Percentiles rank a stretch among this genome's conserved stretches.
These are phyloP conservation scores for Sporobolomyces roseus DNA, from an alignment of 768 basidiomycete species.

Conservation along the genomic window DNA sequence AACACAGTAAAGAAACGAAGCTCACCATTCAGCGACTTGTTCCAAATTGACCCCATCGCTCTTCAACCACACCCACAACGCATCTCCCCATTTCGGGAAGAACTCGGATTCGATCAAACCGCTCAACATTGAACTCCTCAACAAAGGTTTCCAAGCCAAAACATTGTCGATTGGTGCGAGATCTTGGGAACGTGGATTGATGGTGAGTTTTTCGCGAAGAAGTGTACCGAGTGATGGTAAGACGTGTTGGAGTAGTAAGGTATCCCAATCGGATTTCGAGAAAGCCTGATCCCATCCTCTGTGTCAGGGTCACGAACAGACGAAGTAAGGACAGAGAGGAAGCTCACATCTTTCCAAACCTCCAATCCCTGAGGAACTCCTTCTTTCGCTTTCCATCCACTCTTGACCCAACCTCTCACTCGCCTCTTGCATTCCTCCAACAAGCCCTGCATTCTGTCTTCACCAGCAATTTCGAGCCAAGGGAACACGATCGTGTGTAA, in stretches of 20 bases:
- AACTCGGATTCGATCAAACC: slow-evolving; percentile 86
- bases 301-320: neutral
- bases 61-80: slow-evolving; percentile 86
- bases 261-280: slow-evolving; percentile 77
- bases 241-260: slow-evolving; percentile 80
- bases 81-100: slow-evolving; percentile 95
- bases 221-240: slow-evolving; percentile 82
- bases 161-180: slow-evolving; percentile 75
- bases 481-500: slow-evolving; percentile 84
- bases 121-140: slow-evolving; percentile 71
- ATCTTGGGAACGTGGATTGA: slow-evolving; percentile 88
- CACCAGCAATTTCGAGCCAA: slow-evolving; percentile 85
- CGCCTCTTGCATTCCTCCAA: slow-evolving; percentile 81
- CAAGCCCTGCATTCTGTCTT: slow-evolving; percentile 70
- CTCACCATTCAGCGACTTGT: slow-evolving; percentile 87
- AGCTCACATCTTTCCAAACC: slow-evolving; percentile 74
- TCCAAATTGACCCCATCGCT: slow-evolving; percentile 81
- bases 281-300: slow-evolving; percentile 58
- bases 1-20: too few species aligned
- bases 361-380: slow-evolving; percentile 69
- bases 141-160: slow-evolving; percentile 68
- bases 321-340: neutral
- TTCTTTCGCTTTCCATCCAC: slow-evolving; percentile 65
- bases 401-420: slow-evolving; percentile 69
- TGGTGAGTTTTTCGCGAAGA: slow-evolving; percentile 75